These are phyloP conservation scores for Yamagishiella unicocca DNA, from an alignment of 139 green algal species.

Conservation along the genomic window DNA sequence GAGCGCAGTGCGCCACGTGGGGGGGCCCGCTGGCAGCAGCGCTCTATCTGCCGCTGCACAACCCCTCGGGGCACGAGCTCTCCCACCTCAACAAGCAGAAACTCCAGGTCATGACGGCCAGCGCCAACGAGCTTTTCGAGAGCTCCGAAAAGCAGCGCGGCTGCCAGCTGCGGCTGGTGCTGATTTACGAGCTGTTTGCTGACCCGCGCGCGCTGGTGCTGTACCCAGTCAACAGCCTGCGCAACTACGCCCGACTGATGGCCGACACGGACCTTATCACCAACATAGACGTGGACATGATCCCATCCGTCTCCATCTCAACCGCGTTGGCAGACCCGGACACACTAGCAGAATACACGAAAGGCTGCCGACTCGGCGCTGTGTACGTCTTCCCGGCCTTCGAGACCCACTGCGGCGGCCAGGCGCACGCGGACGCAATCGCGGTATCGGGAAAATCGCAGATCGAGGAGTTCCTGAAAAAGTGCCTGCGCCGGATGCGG, in stretches of 20 bases:
- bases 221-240: conserved; percentile 46
- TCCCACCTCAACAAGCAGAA: background rate
- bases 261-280: conserved; percentile 60
- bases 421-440: background rate
- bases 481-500: conserved; percentile 37
- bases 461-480: background rate
- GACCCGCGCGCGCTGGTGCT: conserved; percentile 14
- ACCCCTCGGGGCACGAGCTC: background rate
- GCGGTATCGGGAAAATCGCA: background rate
- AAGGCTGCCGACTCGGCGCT: background rate
- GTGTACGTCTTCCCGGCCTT: conserved; percentile 45
- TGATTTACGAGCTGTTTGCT: conserved; percentile 47
- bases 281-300: conserved; percentile 69
- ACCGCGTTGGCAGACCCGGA: background rate
- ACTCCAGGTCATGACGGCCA: conserved; percentile 26
- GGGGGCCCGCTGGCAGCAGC: conserved; percentile 50
- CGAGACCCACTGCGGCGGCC: conserved; percentile 13
- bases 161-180: conserved; percentile 48
- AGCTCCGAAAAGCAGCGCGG: background rate
- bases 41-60: conserved; percentile 47
- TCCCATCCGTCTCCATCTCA: conserved; percentile 39
- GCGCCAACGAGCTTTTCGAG: conserved; percentile 13
- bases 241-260: conserved; percentile 58
- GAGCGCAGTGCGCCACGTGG: conserved; percentile 55
- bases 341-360: background rate